Conservation (phyloP, 306 rosid species). For the Astragalus membranaceus region DNA sequence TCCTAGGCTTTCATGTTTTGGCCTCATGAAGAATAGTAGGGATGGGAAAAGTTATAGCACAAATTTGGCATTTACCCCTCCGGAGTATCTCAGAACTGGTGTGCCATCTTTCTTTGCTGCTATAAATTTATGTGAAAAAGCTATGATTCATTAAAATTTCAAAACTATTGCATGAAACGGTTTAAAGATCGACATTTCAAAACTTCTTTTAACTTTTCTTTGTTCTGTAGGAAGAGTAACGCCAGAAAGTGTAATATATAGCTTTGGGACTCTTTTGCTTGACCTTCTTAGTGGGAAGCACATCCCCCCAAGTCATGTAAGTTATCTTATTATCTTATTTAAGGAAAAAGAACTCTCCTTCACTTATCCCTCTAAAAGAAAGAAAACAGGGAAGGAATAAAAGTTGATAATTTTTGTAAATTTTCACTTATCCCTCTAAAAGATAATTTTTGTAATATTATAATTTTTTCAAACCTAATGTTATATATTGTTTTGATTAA, state of each 20-base stretch:
- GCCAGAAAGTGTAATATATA: conserved; percentile 73
- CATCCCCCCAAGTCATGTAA: conserved; percentile 77
- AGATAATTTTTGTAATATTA: no score
- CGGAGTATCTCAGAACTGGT: conserved; percentile 84
- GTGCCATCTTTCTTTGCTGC: neutral
- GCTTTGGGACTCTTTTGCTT: conserved; percentile 80
- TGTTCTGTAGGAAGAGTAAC: conserved; percentile 65
- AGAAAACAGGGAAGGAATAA: neutral
- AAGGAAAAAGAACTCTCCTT: neutral
- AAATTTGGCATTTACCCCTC: conserved; percentile 83
- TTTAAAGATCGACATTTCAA: no score
- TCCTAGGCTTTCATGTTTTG: conserved; percentile 78
- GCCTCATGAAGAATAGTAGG: conserved; percentile 79
- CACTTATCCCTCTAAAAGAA: no score
- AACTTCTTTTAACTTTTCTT: conserved; percentile 3
- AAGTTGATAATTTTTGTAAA: neutral
- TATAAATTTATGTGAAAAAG: neutral
- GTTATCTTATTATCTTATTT: conserved; percentile 22
- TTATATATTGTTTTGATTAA: no score
- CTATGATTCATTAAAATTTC: neutral
- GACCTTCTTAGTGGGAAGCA: conserved; percentile 85
- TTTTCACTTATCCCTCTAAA: no score
- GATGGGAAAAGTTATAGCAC: conserved; percentile 85
- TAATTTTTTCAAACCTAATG: no score
- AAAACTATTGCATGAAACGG: neutral